Evolutionary conservation across 257 asterid species (phyloP).

Genomic region (Fraxinus cuspidata): DNA sequence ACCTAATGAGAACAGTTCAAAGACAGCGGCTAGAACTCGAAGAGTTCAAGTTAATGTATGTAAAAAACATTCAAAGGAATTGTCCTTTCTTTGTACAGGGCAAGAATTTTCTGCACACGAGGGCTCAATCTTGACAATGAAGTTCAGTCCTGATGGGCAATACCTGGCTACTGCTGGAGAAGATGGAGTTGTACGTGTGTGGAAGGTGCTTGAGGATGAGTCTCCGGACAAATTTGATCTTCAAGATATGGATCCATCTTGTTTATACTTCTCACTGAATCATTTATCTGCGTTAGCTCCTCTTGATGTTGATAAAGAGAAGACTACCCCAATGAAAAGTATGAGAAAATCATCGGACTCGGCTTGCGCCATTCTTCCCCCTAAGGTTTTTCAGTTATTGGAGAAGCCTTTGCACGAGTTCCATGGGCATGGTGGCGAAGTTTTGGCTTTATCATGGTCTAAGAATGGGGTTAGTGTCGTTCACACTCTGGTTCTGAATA

Average conservation of each 20-base stretch:
- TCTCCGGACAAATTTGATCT: constrained; percentile 31
- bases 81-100: constrained; percentile 64
- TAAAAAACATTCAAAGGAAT: constrained; percentile 58
- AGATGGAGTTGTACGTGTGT: constrained; percentile 81
- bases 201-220: constrained; percentile 82
- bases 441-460: constrained; percentile 88
- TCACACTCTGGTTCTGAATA: not conserved
- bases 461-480: constrained; percentile 70
- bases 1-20: constrained; percentile 27
- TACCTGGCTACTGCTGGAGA: constrained; percentile 86
- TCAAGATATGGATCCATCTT: constrained; percentile 63
- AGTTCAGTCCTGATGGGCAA: constrained; percentile 80
- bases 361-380: constrained; percentile 79
- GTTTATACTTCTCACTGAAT: constrained; percentile 58
- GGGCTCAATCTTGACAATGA: constrained; percentile 85
- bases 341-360: constrained; percentile 59
- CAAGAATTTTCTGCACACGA: constrained; percentile 86
- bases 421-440: constrained; percentile 70
- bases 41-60: constrained; percentile 49
- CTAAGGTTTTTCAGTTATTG: constrained; percentile 66
- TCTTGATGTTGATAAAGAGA: constrained; percentile 42
- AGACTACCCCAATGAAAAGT: constrained; percentile 37
- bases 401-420: constrained; percentile 88
- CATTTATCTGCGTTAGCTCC: constrained; percentile 59
- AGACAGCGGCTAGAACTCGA: constrained; percentile 25